Conservation (phyloP, 495 filamentous ascomycete species). For the Copromyces sp. region DNA sequence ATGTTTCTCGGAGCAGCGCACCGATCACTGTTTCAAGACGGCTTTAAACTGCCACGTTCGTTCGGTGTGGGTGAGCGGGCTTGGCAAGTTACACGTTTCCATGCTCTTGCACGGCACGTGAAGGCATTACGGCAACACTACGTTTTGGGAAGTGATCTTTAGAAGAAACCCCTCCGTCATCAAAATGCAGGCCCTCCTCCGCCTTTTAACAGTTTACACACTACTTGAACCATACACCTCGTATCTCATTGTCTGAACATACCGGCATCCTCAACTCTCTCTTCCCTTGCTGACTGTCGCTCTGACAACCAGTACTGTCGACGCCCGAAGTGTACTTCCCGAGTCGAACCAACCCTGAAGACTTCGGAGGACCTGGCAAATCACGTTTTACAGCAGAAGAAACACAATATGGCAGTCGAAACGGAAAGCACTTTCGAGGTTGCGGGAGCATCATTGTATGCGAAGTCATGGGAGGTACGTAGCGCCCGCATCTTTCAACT, state of each 20-base stretch:
- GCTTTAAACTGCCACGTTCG: neutral
- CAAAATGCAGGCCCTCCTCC: neutral
- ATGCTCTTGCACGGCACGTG: neutral
- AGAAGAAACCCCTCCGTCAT: neutral
- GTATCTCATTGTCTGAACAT: neutral
- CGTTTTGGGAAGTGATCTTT: neutral
- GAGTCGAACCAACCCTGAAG: neutral
- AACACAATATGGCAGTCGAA: slow-evolving; percentile 32
- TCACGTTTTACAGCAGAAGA: neutral
- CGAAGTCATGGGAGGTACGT: slow-evolving; percentile 78
- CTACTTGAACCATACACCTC: neutral
- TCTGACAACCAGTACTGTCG: neutral
- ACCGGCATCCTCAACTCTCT: neutral
- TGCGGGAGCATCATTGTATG: slow-evolving; percentile 59
- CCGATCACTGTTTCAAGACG: neutral
- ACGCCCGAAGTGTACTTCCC: neutral
- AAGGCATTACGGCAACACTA: neutral
- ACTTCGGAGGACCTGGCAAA: neutral
- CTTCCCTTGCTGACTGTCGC: neutral
- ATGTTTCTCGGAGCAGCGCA: neutral
- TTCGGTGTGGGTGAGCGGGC: neutral
- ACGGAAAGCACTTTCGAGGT: slow-evolving; percentile 41
- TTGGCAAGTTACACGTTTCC: neutral
- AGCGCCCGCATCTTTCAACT: neutral
- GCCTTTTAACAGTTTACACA: neutral